Percentiles rank a stretch among this genome's conserved stretches.
phyloP scores from a whole-genome alignment of 305 asterid genomes.

The Stenogyne calaminthoides region DNA sequence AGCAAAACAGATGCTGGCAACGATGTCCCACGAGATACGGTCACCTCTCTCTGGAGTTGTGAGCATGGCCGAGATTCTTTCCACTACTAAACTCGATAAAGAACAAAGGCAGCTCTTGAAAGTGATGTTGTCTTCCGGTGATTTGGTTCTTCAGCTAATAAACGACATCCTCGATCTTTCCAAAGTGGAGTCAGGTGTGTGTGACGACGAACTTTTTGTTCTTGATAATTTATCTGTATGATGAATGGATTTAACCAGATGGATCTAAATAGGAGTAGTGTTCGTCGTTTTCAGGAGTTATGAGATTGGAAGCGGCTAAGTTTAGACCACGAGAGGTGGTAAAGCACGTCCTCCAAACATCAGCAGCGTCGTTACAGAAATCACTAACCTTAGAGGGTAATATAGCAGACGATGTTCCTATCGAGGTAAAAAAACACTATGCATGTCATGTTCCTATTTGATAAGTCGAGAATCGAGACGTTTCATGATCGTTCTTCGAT shows the following conservation, averaged over 20 bases:
- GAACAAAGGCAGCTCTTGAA: slow-evolving; percentile 75
- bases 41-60: slow-evolving; percentile 94
- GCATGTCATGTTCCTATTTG: neutral
- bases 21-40: slow-evolving; percentile 97
- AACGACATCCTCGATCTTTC: slow-evolving; percentile 95
- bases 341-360: slow-evolving; percentile 89
- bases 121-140: slow-evolving; percentile 91
- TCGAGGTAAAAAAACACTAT: slow-evolving; percentile 60
- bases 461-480: neutral
- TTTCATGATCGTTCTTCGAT: neutral
- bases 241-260: neutral
- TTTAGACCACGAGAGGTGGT: slow-evolving; percentile 94
- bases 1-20: slow-evolving; percentile 95
- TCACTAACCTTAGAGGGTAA: slow-evolving; percentile 76
- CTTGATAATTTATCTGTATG: neutral
- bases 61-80: slow-evolving; percentile 91
- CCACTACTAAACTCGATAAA: slow-evolving; percentile 75
- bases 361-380: slow-evolving; percentile 88
- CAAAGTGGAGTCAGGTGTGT: slow-evolving; percentile 89
- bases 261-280: neutral
- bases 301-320: slow-evolving; percentile 90
- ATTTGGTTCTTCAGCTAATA: slow-evolving; percentile 81
- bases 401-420: slow-evolving; percentile 84
- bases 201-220: slow-evolving; percentile 5
- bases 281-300: slow-evolving; percentile 57